Base-by-base conservation (phyloP, 2,329 filamentous ascomycete species). In the Aureobasidium subglaciale region DNA sequence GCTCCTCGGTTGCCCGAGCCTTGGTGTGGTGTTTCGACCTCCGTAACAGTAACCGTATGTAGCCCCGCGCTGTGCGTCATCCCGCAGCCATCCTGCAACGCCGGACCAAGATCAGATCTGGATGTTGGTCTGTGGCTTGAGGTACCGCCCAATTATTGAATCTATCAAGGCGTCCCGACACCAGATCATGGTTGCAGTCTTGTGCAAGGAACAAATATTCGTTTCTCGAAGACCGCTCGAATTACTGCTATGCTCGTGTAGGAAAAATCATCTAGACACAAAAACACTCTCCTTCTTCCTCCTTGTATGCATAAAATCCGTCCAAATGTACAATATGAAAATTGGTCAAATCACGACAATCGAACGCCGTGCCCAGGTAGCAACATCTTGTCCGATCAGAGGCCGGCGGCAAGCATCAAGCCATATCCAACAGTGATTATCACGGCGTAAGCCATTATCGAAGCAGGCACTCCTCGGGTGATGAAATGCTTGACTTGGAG, bases 401-500 rank as follows among this genome's bases (percentile, higher is more conserved):
- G 22, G 2, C 85, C 84, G 10, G 81, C 85, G 48, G 90, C 77
- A 61, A 86, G 78, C 90, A 97, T 96, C 61, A 95, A 77, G 2
- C 86, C 90, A 71, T 96, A 99, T 0, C 93, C 95, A 38, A 99
- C 74, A 0, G 90, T 92, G 25, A 97, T 80, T 38, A 96, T 85
- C 9, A 99, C 88, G 0, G 78, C 70, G 63, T 95, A 86, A 0
- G 90, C 85, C 55, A 96, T 77, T 32, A 97, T 68, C 70, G 88
- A 95, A 67, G 87, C 85, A 1, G 93, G 92, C 34, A 99, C 83
- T 66, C 93, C 93, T n/a, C 91, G 79, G 50, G 87, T 95, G 65
- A 99, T 86, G 71, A 99, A 99, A 70, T 99, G 93, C 67, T 87
- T 88, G 52, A 99, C 95, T 58, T 87, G 79, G 54, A 99, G 79